Percentiles rank a stretch among this genome's conserved stretches.
phyloP scores from a whole-genome alignment of 306 rosid species.

The Dicorynia guianensis region DNA sequence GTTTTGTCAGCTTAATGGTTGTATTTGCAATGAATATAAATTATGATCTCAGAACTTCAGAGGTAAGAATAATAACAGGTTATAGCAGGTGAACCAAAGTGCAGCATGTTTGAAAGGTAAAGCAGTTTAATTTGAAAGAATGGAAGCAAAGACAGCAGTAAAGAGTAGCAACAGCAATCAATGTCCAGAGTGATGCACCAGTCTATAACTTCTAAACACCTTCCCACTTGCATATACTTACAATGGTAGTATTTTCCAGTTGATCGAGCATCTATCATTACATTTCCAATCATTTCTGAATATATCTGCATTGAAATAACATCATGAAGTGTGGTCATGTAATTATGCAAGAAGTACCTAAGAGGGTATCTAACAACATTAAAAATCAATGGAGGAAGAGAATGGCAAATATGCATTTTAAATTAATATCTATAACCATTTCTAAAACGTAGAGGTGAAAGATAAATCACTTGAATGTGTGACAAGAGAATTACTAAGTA shows the following conservation, averaged over 20 bases:
- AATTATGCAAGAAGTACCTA: conserved; percentile 7
- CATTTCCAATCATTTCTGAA: conserved; percentile 99
- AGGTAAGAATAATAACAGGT: conserved; percentile 21
- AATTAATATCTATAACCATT: conserved; percentile 4
- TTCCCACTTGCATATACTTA: conserved; percentile 50
- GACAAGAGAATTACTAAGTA: conserved; percentile 6
- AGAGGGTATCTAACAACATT: background rate
- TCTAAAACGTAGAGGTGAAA: background rate
- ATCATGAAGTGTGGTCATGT: conserved; percentile 33
- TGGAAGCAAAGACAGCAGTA: conserved; percentile 28
- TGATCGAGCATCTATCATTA: conserved; percentile 97
- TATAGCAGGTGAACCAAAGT: conserved; percentile 4
- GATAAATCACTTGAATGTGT: background rate
- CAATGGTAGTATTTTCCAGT: conserved; percentile 98
- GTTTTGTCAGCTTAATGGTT: background rate
- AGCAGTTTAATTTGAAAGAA: conserved; percentile 22
- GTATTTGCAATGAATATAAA: conserved; percentile 27
- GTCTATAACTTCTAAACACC: conserved; percentile 14
- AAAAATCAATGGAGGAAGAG: background rate
- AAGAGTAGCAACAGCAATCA: conserved; percentile 8
- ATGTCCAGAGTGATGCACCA: conserved; percentile 10
- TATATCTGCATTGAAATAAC: conserved; percentile 71
- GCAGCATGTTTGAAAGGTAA: conserved; percentile 18
- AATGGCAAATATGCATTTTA: background rate
- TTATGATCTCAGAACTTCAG: conserved; percentile 30